Base-by-base conservation (phyloP, 495 filamentous ascomycete genomes). In the Jackrogersella minutella region DNA sequence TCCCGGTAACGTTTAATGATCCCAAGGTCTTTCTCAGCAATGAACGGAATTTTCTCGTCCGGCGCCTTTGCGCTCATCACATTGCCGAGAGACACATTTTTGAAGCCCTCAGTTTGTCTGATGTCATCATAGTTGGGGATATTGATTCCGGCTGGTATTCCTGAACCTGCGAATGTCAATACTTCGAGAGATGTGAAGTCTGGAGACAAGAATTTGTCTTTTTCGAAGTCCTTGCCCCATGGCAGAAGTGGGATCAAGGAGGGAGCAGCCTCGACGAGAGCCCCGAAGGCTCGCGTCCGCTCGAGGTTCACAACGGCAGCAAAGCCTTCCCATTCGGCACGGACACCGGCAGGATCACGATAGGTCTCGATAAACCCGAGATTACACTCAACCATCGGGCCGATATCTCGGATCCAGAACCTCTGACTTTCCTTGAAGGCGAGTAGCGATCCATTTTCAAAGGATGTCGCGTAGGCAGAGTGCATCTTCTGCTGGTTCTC, bases 291-390 rank as follows among this genome's bases (percentile, higher is more conserved):
- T 50, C 84, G 84, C 1, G 95, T 99, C 7, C 93, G 90, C 74
- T 97, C 95, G 71, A 93, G 72, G 65, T 83, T 83, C 61, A 91
- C 89, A 66, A 91, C 82, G 30, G 90, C 90, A 52, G 91, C 91
- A 70, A 97, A 95, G 0, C 93, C 94, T 76, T 98, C 94, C 95
- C 95, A 99, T 74, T 99, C 95, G n/a, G 91, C 93, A 51, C 94
- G 84, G 9, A 97, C 87, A 44, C 95, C 94, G 54, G 92, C 90
- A 0, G 95, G 95, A 74, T 99, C 95, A 50, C 95, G 86, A 73
- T 98, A 99, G 0, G 93, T 97, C 79, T 99, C 95, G 37, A 99
- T 90, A 71, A 98, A 99, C 1, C 95, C 95, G 57, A 98, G 86
- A 74, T 98, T 94, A 14, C 85, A 90, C 76, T 98, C 95, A 14